Conservation (phyloP, 164 flowering plant genomes). For the Magnolia kwangsiensis region DNA sequence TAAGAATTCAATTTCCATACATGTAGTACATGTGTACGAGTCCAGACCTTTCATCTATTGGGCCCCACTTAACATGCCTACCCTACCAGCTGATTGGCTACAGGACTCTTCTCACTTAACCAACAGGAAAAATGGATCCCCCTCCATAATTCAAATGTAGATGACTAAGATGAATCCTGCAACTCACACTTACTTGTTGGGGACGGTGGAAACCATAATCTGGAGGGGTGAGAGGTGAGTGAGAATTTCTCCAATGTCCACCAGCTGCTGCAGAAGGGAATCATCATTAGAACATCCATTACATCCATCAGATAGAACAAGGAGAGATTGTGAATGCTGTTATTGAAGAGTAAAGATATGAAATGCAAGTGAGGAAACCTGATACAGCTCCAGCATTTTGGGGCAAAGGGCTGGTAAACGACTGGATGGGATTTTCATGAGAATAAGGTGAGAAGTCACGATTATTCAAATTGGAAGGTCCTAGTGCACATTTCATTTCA, state of each 20-base stretch:
- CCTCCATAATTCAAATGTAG: neutral
- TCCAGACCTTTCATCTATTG: too few relatives aligned
- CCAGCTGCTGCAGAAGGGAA: slow-evolving; percentile 23
- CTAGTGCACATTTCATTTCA: slow-evolving; percentile 48
- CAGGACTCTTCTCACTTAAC: too few relatives aligned
- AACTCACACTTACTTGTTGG: slow-evolving; percentile 21
- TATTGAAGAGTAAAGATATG: neutral
- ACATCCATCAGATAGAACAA: neutral
- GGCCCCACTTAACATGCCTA: too few relatives aligned
- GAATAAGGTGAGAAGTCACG: slow-evolving; percentile 20
- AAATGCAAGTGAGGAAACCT: slow-evolving; percentile 21
- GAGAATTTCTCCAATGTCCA: slow-evolving; percentile 19
- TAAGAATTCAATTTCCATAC: too few relatives aligned
- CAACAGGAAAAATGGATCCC: neutral
- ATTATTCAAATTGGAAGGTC: slow-evolving; percentile 15
- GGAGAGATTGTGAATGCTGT: neutral
- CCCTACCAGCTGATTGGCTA: too few relatives aligned
- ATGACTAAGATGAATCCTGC: neutral
- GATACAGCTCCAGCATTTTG: slow-evolving; percentile 17
- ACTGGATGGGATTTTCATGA: slow-evolving; percentile 21
- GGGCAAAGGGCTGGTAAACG: slow-evolving; percentile 19
- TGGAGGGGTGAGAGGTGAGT: slow-evolving; percentile 13
- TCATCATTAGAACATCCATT: slow-evolving; percentile 7
- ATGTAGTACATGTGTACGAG: too few relatives aligned
- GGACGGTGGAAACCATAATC: slow-evolving; percentile 14